These are phyloP conservation scores for Begonia peltatifolia DNA, from an alignment of 306 rosid genomes.

Conservation along the genomic window DNA sequence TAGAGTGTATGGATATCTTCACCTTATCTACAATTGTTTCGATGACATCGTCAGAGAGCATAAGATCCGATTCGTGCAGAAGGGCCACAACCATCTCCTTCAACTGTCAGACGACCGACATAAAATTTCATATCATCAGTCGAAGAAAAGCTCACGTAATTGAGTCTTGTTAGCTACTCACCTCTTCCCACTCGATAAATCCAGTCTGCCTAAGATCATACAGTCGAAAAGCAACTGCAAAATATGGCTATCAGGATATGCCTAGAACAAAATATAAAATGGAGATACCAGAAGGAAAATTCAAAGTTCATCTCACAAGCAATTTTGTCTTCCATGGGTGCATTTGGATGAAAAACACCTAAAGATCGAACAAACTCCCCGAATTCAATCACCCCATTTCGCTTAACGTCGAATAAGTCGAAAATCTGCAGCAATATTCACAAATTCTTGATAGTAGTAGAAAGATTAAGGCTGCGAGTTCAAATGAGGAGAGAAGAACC, in stretches of 20 bases:
- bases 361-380: conserved; percentile 80
- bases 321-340: conserved; percentile 42
- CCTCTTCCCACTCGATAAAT: conserved; percentile 77
- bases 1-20: background rate
- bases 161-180: conserved; percentile 4
- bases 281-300: background rate
- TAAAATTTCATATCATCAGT: background rate
- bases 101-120: conserved; percentile 21
- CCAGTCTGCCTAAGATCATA: conserved; percentile 79
- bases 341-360: conserved; percentile 68
- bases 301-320: background rate
- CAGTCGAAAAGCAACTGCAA: conserved; percentile 77
- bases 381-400: conserved; percentile 72
- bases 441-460: background rate
- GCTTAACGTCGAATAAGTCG: conserved; percentile 64
- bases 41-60: conserved; percentile 59
- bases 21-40: conserved; percentile 83
- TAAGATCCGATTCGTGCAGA: conserved; percentile 64
- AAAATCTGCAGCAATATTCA: conserved; percentile 40
- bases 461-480: conserved; percentile 5
- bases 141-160: background rate
- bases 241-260: too few relatives aligned
- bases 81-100: conserved; percentile 85
- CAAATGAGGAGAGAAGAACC: conserved; percentile 2
- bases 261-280: background rate